Evolutionary conservation across 2,329 filamentous ascomycete genomes (phyloP), one percentile per base, ranked within the genome.

Genomic region (Pseudogymnoascus sp.): DNA sequence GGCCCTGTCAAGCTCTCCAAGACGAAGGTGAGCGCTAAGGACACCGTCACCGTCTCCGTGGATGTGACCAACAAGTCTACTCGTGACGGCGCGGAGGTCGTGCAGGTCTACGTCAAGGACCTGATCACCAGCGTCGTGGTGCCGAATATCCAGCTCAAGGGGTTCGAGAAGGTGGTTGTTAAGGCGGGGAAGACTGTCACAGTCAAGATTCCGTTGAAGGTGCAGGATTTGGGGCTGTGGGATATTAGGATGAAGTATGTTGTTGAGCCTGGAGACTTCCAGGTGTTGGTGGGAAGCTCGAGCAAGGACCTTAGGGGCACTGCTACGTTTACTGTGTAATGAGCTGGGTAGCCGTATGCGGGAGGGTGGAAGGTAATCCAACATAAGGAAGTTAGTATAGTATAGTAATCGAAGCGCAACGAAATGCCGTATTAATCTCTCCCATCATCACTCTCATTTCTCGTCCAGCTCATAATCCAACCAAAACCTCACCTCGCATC

Each of bases 151-250:
- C 83, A 84, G 38, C 79, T 92, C 11, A 83, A 89, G 7, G 89
- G 89, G 25, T 92, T 91, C 71, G 84, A 86, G 61, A 91, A 92
- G 77, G 77, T 89, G 2, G 73, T 76, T 25, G 74, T 91, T 14
- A 76, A 79, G 3, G 78, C 81, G 0, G 85, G 84, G 0, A 78
- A 85, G 70, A 80, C 74, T 3, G 74, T 75, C 63, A 79, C 75
- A 0, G 81, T 91, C 0, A 76, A 80, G 23, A 80, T 91, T 69
- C 76, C 78, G 0, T 66, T 91, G 64, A 86, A 81, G 6, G 80
- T 89, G 40, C 81, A 86, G 67, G 88, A 90, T 68, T 62, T 91
- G 62, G 90, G 88, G 61, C 86, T 89, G 44, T 91, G 89, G 89
- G 85, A 89, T 69, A 81, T 85, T 11, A 77, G 74, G 36, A 88